Evolutionary conservation across 1,139 yeast species (phyloP).

Genomic region (Pneumocystis jirovecii): DNA sequence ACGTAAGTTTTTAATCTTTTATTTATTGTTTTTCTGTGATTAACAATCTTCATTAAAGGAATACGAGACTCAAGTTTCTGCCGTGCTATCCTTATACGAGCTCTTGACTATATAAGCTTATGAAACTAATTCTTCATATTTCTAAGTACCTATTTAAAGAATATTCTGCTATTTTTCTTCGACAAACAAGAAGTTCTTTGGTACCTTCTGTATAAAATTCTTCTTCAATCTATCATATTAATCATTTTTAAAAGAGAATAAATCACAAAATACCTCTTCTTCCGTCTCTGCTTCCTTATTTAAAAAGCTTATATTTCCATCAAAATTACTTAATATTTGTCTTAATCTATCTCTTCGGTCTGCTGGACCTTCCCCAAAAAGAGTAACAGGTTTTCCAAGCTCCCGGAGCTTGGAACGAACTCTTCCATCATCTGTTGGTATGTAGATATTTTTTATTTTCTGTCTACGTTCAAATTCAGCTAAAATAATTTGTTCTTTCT

Average conservation of each 20-base stretch:
- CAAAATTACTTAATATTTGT: conserved; percentile 23
- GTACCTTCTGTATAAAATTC: conserved; percentile 78
- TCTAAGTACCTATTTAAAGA: conserved; percentile 29
- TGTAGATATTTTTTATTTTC: conserved; percentile 16
- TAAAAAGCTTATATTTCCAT: conserved; percentile 18
- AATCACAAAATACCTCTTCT: conserved; percentile 12
- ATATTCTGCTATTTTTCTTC: conserved; percentile 37
- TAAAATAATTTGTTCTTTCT: not conserved
- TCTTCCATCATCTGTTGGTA: conserved; percentile 52
- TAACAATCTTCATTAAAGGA: conserved; percentile 22
- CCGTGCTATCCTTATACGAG: conserved; percentile 4
- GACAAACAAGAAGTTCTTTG: conserved; percentile 37
- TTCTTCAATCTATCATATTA: conserved; percentile 31
- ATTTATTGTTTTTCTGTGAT: conserved; percentile 35
- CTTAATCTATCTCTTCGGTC: conserved; percentile 48
- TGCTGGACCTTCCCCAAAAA: conserved; percentile 45
- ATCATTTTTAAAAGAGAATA: not conserved
- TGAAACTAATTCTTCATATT: not conserved
- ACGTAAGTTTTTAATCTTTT: conserved; percentile 29
- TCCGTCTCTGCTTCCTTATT: conserved; percentile 21
- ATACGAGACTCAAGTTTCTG: conserved; percentile 4
- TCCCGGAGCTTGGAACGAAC: conserved; percentile 37
- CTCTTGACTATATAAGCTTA: not conserved
- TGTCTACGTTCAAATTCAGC: not conserved
- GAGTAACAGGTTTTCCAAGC: conserved; percentile 45